These are phyloP conservation scores for Epichloe amarillans DNA, from an alignment of 2,329 filamentous ascomycete genomes.

Conservation along the genomic window DNA sequence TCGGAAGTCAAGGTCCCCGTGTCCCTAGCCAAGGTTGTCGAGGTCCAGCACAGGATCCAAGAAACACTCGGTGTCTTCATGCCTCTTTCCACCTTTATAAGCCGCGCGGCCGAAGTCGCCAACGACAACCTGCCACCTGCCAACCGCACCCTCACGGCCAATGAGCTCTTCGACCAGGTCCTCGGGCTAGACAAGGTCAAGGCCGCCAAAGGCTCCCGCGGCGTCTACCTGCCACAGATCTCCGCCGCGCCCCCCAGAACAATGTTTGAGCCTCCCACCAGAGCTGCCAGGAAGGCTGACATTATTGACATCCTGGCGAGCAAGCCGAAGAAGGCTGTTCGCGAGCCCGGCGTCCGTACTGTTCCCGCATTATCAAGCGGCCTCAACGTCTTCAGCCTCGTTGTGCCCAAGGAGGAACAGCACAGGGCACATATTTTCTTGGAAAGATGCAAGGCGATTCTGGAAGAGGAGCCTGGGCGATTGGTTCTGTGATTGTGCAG, in stretches of 20 bases:
- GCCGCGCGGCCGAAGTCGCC: constrained; percentile 70
- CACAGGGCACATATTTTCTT: constrained; percentile 70
- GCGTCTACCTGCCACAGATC: constrained; percentile 63
- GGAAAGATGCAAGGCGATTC: constrained; percentile 68
- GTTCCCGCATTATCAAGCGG: constrained; percentile 38
- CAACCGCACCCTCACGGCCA: constrained; percentile 46
- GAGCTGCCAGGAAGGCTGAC: constrained; percentile 36
- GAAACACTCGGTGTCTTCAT: constrained; percentile 65
- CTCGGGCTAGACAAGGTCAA: constrained; percentile 50
- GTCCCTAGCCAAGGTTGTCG: constrained; percentile 64
- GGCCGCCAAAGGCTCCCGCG: constrained; percentile 37
- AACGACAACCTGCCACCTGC: constrained; percentile 73
- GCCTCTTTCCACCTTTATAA: constrained; percentile 76
- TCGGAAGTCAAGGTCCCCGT: constrained; percentile 59
- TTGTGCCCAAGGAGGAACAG: constrained; percentile 68
- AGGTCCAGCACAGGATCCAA: constrained; percentile 70
- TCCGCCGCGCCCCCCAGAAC: constrained; percentile 37
- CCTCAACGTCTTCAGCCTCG: constrained; percentile 69
- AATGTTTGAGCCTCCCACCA: constrained; percentile 20
- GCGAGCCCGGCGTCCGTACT: constrained; percentile 16
- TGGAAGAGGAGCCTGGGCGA: constrained; percentile 69
- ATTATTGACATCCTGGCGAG: constrained; percentile 65
- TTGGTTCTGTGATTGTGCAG: constrained; percentile 44
- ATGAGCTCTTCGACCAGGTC: constrained; percentile 82
- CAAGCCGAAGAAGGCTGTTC: constrained; percentile 12